A percentile compares a stretch with the other conserved stretches of the same genome.
Conservation (phyloP, 345 rosid species). For the Eucalyptus dawsonii region DNA sequence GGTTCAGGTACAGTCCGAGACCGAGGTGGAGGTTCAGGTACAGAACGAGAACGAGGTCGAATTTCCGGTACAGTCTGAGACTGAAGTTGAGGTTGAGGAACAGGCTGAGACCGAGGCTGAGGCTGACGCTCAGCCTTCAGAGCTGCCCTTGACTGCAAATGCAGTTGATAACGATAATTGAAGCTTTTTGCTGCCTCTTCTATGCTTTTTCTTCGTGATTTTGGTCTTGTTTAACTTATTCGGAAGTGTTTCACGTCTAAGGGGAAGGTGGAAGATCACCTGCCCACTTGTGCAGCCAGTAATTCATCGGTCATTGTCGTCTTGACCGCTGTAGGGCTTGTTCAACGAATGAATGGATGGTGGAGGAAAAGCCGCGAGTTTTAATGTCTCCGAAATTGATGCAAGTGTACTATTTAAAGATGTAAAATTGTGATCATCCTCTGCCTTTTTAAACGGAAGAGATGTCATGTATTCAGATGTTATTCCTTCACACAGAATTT, state of each 20-base stretch:
- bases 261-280: constrained; percentile 48
- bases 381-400: neutral
- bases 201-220: neutral
- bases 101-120: neutral
- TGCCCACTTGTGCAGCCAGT: neutral
- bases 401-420: neutral
- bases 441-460: neutral
- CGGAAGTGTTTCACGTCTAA: constrained; percentile 3
- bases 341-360: neutral
- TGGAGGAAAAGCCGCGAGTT: neutral
- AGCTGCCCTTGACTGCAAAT: constrained; percentile 5
- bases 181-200: neutral
- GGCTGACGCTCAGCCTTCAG: constrained; percentile 11
- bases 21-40: neutral
- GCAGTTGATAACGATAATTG: constrained; percentile 19
- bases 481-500: neutral
- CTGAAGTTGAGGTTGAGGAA: neutral
- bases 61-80: neutral
- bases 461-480: neutral
- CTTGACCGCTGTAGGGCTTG: neutral
- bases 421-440: neutral
- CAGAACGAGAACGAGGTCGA: neutral
- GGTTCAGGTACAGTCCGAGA: neutral
- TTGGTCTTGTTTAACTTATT: neutral
- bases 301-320: neutral